These are phyloP conservation scores for Tuber magnatum DNA, from an alignment of 495 filamentous ascomycete species.

Conservation along the genomic window DNA sequence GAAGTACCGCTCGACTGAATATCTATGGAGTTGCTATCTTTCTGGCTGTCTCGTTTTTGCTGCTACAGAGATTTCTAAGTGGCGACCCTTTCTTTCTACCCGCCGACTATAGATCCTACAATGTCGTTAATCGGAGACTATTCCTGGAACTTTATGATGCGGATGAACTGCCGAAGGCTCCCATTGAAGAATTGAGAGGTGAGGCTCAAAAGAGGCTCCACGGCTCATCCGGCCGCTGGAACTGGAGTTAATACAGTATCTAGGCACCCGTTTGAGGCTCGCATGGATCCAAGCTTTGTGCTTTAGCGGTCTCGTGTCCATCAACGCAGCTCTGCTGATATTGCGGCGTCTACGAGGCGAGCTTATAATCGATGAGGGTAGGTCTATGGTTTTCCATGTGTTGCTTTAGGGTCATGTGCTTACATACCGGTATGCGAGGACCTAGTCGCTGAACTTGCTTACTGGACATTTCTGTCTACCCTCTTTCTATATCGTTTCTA, in stretches of 20 bases:
- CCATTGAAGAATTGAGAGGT: constrained; percentile 23
- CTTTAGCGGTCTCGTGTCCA: not conserved
- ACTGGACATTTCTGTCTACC: constrained; percentile 27
- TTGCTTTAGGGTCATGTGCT: not conserved
- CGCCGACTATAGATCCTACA: constrained; percentile 2
- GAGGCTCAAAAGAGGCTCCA: not conserved
- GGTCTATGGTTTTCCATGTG: not conserved
- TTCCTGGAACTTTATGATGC: constrained; percentile 33
- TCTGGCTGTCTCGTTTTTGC: not conserved
- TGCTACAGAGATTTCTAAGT: not conserved
- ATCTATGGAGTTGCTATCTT: constrained; percentile 15
- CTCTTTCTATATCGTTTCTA: constrained; percentile 38
- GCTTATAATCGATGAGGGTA: not conserved
- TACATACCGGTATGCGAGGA: not conserved
- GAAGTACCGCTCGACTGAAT: constrained; percentile 5
- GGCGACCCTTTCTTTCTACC: not conserved
- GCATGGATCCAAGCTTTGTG: constrained; percentile 7
- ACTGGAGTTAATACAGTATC: constrained; percentile 5
- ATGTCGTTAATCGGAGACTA: constrained; percentile 33
- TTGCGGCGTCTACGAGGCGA: not conserved
- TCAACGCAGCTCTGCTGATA: constrained; percentile 1
- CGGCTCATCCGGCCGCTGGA: not conserved
- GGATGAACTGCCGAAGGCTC: constrained; percentile 31
- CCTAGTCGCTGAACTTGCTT: constrained; percentile 28
- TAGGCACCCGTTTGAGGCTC: constrained; percentile 13